Evolutionary conservation across 2,329 filamentous ascomycete species (phyloP), one percentile per base, ranked within the genome.

Genomic region (Rosellinia necatrix): DNA sequence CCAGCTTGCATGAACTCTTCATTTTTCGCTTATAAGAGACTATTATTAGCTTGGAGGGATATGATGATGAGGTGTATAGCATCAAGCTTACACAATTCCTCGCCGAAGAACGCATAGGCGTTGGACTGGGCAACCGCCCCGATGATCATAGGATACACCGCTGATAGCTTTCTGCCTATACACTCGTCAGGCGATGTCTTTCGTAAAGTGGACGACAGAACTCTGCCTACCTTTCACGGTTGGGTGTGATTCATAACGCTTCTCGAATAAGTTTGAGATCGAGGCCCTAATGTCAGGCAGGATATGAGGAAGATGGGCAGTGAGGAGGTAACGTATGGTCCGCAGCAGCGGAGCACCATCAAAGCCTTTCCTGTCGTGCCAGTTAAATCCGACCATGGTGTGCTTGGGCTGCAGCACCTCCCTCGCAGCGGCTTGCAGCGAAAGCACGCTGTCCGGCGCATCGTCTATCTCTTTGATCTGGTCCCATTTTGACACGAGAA

Each of bases 381-480:
- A 50, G 19, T 42, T 35, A 29, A 50, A 50, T 12, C 6, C 13
- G 12, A 34, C 27, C 48, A 50, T 50, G 1, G 48, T 50, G 19
- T 50, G 9, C 7, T 30, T 44, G 17, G 41, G 41, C 15, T 44
- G 41, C 2, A 44, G 25, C 2, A 61, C 38, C 25, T 63, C 43
- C 24, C 53, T 64, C 0, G 63, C 53, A 1, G 63, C 64, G 0
- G 43, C 59, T 13, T 64, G 57, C 2, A 65, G 57, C 3, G 63
- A 65, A 0, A 67, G 48, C 0, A 56, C 47, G 0, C 35, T 51
- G 13, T 61, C 55, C 0, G 59, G 53, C 0, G 64, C 60, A 0
- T 43, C 4, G 25, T 63, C 52, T 4, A 65, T 34, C 15, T 67
- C 59, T 13, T 63, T 58, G 25, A 67, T 61, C 7, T 64, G 59